Evolutionary conservation across 1,284 basidiomycete species (phyloP).

Genomic region (Naganishia cerealis): DNA sequence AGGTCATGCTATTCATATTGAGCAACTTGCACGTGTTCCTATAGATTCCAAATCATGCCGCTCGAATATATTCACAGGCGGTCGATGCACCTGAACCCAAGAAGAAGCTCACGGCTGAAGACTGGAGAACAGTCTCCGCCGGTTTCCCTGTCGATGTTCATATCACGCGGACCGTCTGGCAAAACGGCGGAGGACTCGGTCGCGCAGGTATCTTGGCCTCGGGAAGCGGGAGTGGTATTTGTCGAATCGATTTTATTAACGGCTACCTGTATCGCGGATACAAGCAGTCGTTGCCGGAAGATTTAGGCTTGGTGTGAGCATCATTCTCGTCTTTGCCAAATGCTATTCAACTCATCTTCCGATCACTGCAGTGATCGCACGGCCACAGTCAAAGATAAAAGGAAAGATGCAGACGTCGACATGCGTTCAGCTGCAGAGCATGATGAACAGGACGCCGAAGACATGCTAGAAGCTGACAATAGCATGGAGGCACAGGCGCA

Average conservation of each 20-base stretch:
- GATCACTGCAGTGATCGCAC: neutral
- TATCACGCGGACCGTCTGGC: constrained; percentile 76
- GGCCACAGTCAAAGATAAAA: neutral
- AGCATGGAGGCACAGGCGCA: neutral
- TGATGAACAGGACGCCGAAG: neutral
- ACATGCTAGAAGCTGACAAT: neutral
- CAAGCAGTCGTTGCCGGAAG: constrained; percentile 9
- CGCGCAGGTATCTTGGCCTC: constrained; percentile 70
- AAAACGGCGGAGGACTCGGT: constrained; percentile 67
- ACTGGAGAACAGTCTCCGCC: constrained; percentile 50
- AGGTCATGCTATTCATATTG: neutral
- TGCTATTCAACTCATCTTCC: neutral
- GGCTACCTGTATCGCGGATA: constrained; percentile 52
- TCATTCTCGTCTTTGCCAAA: neutral
- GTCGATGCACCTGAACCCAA: constrained; percentile 41
- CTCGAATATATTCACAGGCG: constrained; percentile 14
- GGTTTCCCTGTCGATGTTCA: constrained; percentile 75
- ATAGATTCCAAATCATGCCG: constrained; percentile 12
- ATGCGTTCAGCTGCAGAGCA: neutral
- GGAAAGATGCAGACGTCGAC: neutral
- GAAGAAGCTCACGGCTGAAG: constrained; percentile 46
- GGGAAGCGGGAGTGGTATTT: constrained; percentile 77
- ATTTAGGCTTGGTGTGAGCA: constrained; percentile 23
- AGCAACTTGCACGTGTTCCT: neutral
- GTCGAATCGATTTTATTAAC: constrained; percentile 72